Conservation (phyloP, 169 alveolate species). For the Perkinsus marinus region DNA sequence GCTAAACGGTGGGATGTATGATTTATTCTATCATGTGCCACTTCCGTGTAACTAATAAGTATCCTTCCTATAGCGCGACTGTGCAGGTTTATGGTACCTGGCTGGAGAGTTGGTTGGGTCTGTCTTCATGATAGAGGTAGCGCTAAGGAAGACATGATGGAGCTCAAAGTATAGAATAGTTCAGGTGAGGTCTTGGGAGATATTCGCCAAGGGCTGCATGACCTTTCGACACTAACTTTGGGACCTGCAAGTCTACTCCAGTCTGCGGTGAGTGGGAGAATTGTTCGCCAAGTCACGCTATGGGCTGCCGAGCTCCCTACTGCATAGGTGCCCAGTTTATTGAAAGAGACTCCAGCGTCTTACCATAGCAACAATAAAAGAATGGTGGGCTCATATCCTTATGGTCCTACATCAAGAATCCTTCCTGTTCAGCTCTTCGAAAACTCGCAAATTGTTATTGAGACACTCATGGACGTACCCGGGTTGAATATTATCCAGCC, state of each 20-base stretch:
- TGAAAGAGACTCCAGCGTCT: not conserved
- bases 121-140: not conserved
- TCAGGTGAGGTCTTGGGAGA: not conserved
- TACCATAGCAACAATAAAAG: not conserved
- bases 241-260: constrained; percentile 3
- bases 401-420: not conserved
- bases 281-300: not conserved
- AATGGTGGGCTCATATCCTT: not conserved
- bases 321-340: not conserved
- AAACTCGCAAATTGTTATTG: not conserved
- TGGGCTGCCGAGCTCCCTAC: not conserved
- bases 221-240: not conserved
- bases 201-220: not conserved
- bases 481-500: not conserved
- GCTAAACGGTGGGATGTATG: not conserved
- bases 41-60: no score
- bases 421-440: not conserved
- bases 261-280: not conserved
- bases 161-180: no score
- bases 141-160: no score
- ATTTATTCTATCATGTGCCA: no score
- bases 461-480: not conserved
- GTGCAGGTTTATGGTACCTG: not conserved
- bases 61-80: not conserved
- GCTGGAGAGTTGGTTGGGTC: constrained; percentile 6